Evolutionary conservation across 2,329 filamentous ascomycete genomes (phyloP).

Genomic region (Exserohilum rostratum): DNA sequence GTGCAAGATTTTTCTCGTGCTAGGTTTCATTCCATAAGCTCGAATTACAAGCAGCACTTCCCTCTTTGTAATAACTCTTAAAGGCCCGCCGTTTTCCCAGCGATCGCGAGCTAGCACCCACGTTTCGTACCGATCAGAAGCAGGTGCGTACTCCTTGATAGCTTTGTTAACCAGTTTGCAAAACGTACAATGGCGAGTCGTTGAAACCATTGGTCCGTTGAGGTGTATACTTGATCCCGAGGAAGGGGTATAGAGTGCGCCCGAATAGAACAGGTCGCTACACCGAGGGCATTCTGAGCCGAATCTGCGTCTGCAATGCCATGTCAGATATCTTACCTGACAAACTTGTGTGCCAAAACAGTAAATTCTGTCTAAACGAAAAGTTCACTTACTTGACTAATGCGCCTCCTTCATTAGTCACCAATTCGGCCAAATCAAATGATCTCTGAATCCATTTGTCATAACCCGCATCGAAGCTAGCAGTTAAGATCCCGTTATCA

Average conservation of each 20-base stretch:
- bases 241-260: background rate
- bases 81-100: too few species aligned
- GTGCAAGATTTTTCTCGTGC: too few species aligned
- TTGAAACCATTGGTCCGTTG: background rate
- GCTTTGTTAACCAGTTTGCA: too few species aligned
- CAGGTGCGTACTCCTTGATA: too few species aligned
- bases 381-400: background rate
- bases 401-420: background rate
- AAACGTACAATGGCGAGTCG: too few species aligned
- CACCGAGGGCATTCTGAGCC: background rate
- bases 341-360: too few species aligned
- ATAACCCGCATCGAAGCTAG: background rate
- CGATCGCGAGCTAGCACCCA: too few species aligned
- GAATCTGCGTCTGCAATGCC: background rate
- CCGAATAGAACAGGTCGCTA: background rate
- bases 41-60: too few species aligned
- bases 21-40: too few species aligned
- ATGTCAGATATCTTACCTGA: too few species aligned
- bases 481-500: background rate
- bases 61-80: too few species aligned
- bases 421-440: background rate
- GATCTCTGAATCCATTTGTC: background rate
- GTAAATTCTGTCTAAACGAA: background rate
- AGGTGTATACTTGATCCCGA: background rate
- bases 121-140: too few species aligned